Conservation (phyloP, 148 eudicot genomes). For the Heliamphora exappendiculata region DNA sequence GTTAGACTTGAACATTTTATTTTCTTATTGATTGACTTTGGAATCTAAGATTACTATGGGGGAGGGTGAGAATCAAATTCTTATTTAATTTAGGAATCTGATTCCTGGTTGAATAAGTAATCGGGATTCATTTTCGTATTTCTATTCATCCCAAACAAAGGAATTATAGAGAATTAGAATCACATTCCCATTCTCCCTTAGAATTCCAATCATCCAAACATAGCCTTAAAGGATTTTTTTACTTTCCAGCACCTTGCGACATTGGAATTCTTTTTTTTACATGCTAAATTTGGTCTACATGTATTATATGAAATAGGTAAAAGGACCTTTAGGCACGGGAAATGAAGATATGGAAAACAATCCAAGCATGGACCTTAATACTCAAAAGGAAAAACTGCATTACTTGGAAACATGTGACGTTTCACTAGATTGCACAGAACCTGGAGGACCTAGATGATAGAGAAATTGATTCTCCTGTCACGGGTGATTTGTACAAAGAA, state of each 20-base stretch:
- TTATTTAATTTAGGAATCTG: too few relatives aligned
- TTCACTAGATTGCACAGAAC: slow-evolving; percentile 24
- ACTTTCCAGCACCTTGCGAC: background rate
- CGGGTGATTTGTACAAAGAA: slow-evolving; percentile 19
- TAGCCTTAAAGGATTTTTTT: background rate
- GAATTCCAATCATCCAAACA: too few relatives aligned
- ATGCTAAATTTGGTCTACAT: slow-evolving; percentile 5
- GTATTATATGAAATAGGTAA: slow-evolving; percentile 27
- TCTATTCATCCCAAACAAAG: too few relatives aligned
- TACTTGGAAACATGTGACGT: slow-evolving; percentile 21
- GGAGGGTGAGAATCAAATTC: too few relatives aligned
- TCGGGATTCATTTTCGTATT: too few relatives aligned
- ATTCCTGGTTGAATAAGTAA: too few relatives aligned
- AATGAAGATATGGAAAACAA: slow-evolving; percentile 26
- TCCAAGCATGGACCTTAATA: slow-evolving; percentile 22
- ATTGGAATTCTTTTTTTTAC: background rate
- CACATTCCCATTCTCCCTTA: too few relatives aligned
- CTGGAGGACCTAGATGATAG: slow-evolving; percentile 18
- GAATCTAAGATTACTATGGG: too few relatives aligned
- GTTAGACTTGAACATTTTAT: too few relatives aligned
- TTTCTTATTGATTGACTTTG: too few relatives aligned
- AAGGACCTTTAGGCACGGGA: slow-evolving; percentile 16
- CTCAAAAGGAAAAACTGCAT: slow-evolving; percentile 23
- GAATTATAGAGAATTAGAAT: too few relatives aligned
- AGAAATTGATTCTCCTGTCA: slow-evolving; percentile 17